A percentile compares a stretch with the other conserved stretches of the same genome.
Conservation (phyloP, 192 early-diverging fungal genomes). For the Linnemannia hyalina region DNA sequence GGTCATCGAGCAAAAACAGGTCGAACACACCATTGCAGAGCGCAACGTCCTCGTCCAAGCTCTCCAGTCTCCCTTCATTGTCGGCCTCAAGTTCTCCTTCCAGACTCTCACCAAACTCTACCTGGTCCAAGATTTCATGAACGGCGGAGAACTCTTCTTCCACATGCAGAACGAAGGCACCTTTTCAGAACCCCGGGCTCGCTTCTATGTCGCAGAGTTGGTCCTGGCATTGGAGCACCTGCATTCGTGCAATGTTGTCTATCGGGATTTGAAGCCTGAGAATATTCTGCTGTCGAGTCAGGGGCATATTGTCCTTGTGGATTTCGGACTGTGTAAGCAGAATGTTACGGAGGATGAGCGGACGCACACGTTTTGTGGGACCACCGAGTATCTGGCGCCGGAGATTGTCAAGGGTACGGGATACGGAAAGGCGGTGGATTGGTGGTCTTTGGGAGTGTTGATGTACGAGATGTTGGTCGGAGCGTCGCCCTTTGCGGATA, state of each 20-base stretch:
- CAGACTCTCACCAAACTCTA: constrained; percentile 84
- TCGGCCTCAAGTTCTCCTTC: constrained; percentile 83
- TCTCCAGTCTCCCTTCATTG: constrained; percentile 77
- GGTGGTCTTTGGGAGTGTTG: constrained; percentile 87
- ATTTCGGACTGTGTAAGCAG: constrained; percentile 87
- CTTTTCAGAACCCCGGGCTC: constrained; percentile 72
- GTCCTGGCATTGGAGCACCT: constrained; percentile 77
- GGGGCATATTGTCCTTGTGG: constrained; percentile 80
- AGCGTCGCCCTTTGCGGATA: constrained; percentile 79
- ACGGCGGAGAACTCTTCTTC: constrained; percentile 84
- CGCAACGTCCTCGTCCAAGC: constrained; percentile 81
- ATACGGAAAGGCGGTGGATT: constrained; percentile 82
- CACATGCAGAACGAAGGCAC: constrained; percentile 77
- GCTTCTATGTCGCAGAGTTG: constrained; percentile 79
- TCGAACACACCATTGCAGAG: constrained; percentile 82
- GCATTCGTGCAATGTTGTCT: constrained; percentile 76
- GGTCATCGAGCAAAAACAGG: constrained; percentile 79
- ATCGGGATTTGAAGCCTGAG: constrained; percentile 81
- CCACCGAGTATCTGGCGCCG: constrained; percentile 91
- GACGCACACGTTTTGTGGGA: constrained; percentile 91
- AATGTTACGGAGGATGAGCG: constrained; percentile 63
- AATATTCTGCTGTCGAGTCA: constrained; percentile 74
- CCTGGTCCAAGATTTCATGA: constrained; percentile 84
- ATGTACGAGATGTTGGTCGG: constrained; percentile 82
- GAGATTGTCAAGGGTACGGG: constrained; percentile 80